Evolutionary conservation across 2,329 filamentous ascomycete species (phyloP), one percentile per base, ranked within the genome.

Genomic region (Dothideomycetes sp.): DNA sequence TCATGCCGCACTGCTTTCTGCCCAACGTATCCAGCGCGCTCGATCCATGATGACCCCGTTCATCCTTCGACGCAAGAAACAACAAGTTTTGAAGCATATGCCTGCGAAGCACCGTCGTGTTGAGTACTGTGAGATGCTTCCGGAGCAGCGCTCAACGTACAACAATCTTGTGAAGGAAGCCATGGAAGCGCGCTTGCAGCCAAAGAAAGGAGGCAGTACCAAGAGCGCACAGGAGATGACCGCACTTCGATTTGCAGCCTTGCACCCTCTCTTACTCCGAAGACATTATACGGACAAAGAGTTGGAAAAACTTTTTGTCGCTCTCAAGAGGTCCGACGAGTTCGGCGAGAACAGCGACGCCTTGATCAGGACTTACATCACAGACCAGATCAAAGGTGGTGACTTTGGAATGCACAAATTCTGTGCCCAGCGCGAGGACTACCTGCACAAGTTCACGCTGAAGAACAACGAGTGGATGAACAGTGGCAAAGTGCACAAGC

Each of bases 21-120:
- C 78, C 31, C 85, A 94, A 58, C 81, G 91, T 29, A 91, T 96
- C 43, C 76, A 78, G 43, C 76, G 88, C 31, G 91, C 91, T 2
- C 80, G 88, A 41, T 86, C 83, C 0, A 98, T 98, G 69, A 77
- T 98, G 54, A 86, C 88, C 17, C 91, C 91, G 0, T 98, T 98
- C 57, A 91, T 98, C 40, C 68, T 98, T 3, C 85, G 94, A 47
- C 77, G 91, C 6, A 89, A 91, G 64, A 98, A 98, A 65, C 78
- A 84, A 34, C 87, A 96, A 54, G 88, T 95, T 7, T 71, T 96
- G 31, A 70, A 73, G 33, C 82, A 91, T 54, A 72, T 98, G 48
- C 88, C 91, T 0, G 69, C 71, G 37, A 96, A 96, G 66, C 78
- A 74, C 9, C 78, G 79, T 45, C 76, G 78, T 3, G 80, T 95